Conservation (phyloP, 441 rosid species). For the Mallotus japonicus region DNA sequence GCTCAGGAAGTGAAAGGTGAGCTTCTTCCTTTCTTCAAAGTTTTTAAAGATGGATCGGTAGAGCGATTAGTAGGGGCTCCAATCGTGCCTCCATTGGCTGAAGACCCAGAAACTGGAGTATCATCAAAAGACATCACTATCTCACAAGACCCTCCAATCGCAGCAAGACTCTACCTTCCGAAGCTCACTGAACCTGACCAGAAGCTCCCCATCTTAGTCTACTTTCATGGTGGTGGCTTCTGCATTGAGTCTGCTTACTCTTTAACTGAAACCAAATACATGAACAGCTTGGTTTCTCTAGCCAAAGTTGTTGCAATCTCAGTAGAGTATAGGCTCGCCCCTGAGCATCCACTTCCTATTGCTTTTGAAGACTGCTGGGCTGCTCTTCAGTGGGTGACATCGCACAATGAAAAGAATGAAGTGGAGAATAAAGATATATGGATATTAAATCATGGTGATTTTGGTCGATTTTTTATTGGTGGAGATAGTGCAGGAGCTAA, state of each 20-base stretch:
- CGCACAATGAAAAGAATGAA: conserved; percentile 17
- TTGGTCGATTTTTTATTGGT: conserved; percentile 1
- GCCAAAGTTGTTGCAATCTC: conserved; percentile 39
- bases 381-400: conserved; percentile 39
- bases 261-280: conserved; percentile 24
- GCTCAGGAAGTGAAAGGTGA: conserved; percentile 31
- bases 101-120: conserved; percentile 39
- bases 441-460: conserved; percentile 18
- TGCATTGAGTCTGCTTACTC: conserved; percentile 46
- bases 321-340: conserved; percentile 46
- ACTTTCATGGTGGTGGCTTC: conserved; percentile 47
- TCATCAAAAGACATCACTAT: conserved; percentile 41
- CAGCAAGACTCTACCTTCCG: conserved; percentile 43
- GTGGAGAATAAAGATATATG: background rate
- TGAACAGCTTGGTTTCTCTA: conserved; percentile 30
- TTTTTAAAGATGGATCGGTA: conserved; percentile 38
- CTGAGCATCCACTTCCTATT: conserved; percentile 38
- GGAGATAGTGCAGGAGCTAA: conserved; percentile 39
- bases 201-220: conserved; percentile 42
- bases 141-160: conserved; percentile 30
- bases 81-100: conserved; percentile 28
- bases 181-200: conserved; percentile 15
- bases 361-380: conserved; percentile 42
- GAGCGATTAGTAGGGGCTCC: conserved; percentile 32
- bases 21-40: conserved; percentile 24